phyloP scores from a whole-genome alignment of 2,329 filamentous ascomycete species.

The Colletotrichum sp. region DNA sequence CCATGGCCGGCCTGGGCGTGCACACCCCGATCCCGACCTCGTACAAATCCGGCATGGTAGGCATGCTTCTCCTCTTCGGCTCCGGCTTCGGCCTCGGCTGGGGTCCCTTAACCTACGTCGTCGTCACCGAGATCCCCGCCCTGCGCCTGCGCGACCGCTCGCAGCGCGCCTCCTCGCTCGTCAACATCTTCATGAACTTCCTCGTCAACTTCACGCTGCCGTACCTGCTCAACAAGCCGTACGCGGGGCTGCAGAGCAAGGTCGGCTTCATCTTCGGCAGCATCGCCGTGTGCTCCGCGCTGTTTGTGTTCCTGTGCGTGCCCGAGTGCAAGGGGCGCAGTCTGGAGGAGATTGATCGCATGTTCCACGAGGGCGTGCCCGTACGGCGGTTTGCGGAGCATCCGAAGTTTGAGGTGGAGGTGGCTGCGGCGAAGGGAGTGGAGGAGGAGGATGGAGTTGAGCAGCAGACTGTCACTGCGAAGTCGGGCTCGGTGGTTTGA shows the following conservation, averaged over 20 bases:
- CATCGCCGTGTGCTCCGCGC: conserved; percentile 16
- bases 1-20: conserved; percentile 22
- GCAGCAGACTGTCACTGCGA: not conserved
- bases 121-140: conserved; percentile 38
- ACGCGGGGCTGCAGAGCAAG: conserved; percentile 17
- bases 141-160: conserved; percentile 8
- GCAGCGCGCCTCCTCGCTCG: conserved; percentile 18
- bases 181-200: conserved; percentile 24
- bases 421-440: not conserved
- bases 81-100: conserved; percentile 37
- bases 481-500: not conserved
- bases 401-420: not conserved
- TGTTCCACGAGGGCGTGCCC: conserved; percentile 23
- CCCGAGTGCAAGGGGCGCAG: conserved; percentile 28
- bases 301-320: conserved; percentile 23
- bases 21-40: conserved; percentile 6
- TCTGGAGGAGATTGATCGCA: conserved; percentile 29
- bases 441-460: conserved; percentile 3
- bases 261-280: conserved; percentile 25
- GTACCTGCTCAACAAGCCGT: conserved; percentile 22
- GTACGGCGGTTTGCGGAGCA: conserved; percentile 24
- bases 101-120: conserved; percentile 38
- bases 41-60: conserved; percentile 34
- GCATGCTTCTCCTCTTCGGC: conserved; percentile 36
- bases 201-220: conserved; percentile 25